Conservation (phyloP, 1,284 basidiomycete genomes). For the Leucocoprinus gongylophorus region DNA sequence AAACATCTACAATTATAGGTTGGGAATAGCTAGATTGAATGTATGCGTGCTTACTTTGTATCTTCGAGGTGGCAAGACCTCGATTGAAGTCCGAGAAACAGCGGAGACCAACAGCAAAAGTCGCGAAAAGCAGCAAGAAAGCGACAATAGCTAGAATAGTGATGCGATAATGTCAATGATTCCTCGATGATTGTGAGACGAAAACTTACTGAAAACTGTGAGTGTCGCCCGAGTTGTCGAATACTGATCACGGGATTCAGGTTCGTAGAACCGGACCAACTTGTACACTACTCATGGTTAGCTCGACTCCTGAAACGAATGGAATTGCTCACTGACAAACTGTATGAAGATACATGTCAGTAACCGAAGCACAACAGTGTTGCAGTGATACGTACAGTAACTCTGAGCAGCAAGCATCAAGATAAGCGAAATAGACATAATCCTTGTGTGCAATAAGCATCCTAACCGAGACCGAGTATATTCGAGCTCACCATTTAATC, state of each 20-base stretch:
- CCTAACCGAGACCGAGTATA: not conserved
- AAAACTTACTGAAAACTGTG: slow-evolving; percentile 67
- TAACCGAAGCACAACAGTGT: slow-evolving; percentile 9
- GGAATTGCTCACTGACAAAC: slow-evolving; percentile 42
- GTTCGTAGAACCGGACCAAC: slow-evolving; percentile 69
- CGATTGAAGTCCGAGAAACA: slow-evolving; percentile 77
- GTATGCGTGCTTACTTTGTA: slow-evolving; percentile 52
- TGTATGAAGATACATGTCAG: slow-evolving; percentile 21
- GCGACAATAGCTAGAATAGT: slow-evolving; percentile 60
- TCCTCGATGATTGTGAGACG: not conserved
- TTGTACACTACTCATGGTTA: slow-evolving; percentile 56
- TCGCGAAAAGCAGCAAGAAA: slow-evolving; percentile 62
- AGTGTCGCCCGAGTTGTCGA: slow-evolving; percentile 66
- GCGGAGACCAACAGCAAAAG: slow-evolving; percentile 66
- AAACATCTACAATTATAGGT: slow-evolving; percentile 31
- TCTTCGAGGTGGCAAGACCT: slow-evolving; percentile 63
- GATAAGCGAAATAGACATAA: slow-evolving; percentile 61
- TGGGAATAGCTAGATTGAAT: slow-evolving; percentile 20
- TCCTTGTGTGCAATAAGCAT: slow-evolving; percentile 31
- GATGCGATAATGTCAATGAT: not conserved
- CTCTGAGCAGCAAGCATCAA: slow-evolving; percentile 70
- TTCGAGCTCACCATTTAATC: slow-evolving; percentile 56
- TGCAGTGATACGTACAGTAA: slow-evolving; percentile 49
- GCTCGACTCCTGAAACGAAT: not conserved
- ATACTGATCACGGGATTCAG: slow-evolving; percentile 48